Evolutionary conservation across 2,329 filamentous ascomycete species (phyloP), one percentile per base, ranked within the genome.

Genomic region (Davidsoniella eucalypti): DNA sequence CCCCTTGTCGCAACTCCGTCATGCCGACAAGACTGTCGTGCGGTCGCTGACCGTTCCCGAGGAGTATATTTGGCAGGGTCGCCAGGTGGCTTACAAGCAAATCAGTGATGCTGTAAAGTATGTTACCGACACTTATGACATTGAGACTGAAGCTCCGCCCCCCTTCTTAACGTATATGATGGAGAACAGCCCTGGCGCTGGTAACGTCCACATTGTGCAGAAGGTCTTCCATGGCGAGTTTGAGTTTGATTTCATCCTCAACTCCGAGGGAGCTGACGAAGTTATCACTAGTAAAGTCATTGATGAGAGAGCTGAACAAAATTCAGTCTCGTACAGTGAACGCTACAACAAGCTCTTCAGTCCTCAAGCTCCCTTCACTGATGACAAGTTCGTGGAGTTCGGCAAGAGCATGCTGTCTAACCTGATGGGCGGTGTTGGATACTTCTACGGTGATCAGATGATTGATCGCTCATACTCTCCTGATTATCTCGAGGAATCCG

Each of bases 321-420:
- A 78, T 1, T 81, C 79, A 0, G 69, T 77, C 46, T 70, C 73
- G 4, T 96, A 95, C 63, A 75, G 76, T 33, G 71, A 83, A 47
- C 80, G 82, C 25, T 98, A 94, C 63, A 67, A 76, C 12, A 72
- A 78, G 17, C 26, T 51, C n/a, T 83, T 92, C 60, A 70, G 78
- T 48, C 80, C 87, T 1, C 73, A 87, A 59, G 69, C 80, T 0
- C 90, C 92, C 0, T 98, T 92, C 64, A 68, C 76, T 16, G 72
- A 75, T 3, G 72, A 77, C 2, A 78, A 85, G 59, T 92, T 93
- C 61, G 71, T 77, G 44, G 73, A 72, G 52, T 95, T 96, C 63
- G 86, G 82, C 55, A 84, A 86, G 63, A 88, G 82, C 55, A 83
- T 98, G 71, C 84, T 98, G 57, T 95, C 90, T 1, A 98, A 96